Conservation (phyloP, 75 land plant genomes). For the Chamaecyparis obtusa region DNA sequence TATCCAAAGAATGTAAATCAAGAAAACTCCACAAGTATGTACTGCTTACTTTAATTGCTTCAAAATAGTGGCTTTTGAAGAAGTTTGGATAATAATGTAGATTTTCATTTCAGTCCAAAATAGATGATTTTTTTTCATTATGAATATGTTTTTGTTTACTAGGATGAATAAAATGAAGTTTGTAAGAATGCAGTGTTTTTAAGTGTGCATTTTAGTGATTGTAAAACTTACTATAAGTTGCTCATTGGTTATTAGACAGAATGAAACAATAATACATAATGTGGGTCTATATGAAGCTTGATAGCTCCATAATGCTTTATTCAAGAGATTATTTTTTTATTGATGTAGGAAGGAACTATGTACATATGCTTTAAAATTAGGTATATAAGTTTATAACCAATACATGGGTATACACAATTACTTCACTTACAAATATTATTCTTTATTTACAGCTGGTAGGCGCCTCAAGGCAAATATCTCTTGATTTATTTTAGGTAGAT, state of each 20-base stretch:
- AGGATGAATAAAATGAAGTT: not conserved
- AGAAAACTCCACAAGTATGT: slow-evolving; percentile 83
- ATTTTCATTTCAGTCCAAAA: not conserved
- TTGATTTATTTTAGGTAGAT: too few relatives aligned
- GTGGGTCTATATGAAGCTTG: not conserved
- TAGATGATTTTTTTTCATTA: not conserved
- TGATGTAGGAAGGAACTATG: too few relatives aligned
- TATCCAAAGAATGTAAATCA: slow-evolving; percentile 93
- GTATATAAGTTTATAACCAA: too few relatives aligned
- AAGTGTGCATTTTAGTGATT: not conserved
- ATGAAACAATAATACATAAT: not conserved
- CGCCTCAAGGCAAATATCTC: too few relatives aligned
- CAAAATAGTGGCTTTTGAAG: not conserved
- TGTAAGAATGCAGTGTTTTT: not conserved
- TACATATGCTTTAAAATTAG: too few relatives aligned
- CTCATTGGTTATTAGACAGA: not conserved
- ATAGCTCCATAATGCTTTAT: not conserved
- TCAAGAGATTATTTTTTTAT: too few relatives aligned
- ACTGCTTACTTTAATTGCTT: not conserved
- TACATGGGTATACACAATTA: too few relatives aligned
- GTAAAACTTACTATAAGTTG: not conserved
- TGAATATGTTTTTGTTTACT: not conserved
- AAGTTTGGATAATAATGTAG: not conserved
- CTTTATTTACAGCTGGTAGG: too few relatives aligned
- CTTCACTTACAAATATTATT: too few relatives aligned